Percentiles rank a stretch among this genome's conserved stretches.
phyloP scores from a whole-genome alignment of 2,329 filamentous ascomycete species.

The Trichoderma sp. region DNA sequence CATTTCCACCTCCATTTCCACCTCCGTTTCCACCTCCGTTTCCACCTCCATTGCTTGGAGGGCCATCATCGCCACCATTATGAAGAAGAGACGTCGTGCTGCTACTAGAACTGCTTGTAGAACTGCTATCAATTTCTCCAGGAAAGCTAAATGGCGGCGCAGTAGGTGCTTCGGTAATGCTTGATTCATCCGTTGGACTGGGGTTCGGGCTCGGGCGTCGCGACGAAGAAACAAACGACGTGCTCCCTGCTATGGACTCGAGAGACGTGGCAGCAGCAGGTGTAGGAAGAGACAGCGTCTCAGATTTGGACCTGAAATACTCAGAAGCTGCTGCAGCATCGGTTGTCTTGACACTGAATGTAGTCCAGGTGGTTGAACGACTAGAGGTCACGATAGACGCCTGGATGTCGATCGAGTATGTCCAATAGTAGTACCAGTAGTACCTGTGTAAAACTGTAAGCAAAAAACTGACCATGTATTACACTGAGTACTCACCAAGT shows the following conservation, averaged over 20 bases:
- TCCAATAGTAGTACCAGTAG: conserved; percentile 30
- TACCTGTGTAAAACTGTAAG: not conserved
- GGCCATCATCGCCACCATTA: not conserved
- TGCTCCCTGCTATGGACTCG: conserved; percentile 25
- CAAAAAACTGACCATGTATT: not conserved
- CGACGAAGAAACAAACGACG: conserved; percentile 16
- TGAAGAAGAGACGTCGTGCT: not conserved
- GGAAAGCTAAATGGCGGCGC: not conserved
- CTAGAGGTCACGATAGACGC: conserved; percentile 26
- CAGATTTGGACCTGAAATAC: conserved; percentile 24
- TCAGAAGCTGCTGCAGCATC: conserved; percentile 22
- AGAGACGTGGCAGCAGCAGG: conserved; percentile 27
- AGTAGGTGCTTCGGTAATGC: not conserved
- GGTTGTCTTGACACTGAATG: conserved; percentile 25
- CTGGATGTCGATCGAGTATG: conserved; percentile 23
- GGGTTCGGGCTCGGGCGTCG: not conserved
- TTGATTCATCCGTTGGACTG: not conserved
- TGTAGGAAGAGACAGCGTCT: conserved; percentile 24
- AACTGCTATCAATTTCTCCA: not conserved
- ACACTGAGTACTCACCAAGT: conserved; percentile 19
- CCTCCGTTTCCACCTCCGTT: not conserved
- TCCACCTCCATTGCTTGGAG: not conserved
- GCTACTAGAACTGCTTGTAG: not conserved
- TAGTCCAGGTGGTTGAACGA: conserved; percentile 18
- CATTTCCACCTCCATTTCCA: not conserved